phyloP scores from a whole-genome alignment of 768 basidiomycete species.

The Suillus subalutaceus region DNA sequence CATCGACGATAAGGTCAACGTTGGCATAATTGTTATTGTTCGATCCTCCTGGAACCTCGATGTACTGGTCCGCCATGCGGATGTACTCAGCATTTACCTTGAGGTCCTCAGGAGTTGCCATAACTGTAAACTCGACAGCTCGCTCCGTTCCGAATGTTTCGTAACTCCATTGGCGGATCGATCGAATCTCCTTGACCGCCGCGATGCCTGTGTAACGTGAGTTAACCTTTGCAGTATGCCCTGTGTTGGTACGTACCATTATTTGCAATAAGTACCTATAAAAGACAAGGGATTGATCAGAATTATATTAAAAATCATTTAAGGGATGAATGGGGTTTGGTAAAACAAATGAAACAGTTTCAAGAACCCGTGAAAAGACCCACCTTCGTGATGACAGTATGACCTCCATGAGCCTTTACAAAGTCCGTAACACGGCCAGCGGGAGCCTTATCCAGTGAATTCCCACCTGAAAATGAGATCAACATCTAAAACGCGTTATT shows the following conservation, averaged over 20 bases:
- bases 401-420: conserved; percentile 88
- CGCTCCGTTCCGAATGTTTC: conserved; percentile 98
- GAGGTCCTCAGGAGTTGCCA: conserved; percentile 99
- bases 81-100: conserved; percentile 99
- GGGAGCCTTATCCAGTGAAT: conserved; percentile 84
- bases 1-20: conserved; percentile 97
- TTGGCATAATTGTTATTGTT: conserved; percentile 99
- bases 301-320: conserved; percentile 11
- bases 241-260: conserved; percentile 62
- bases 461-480: conserved; percentile 70
- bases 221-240: conserved; percentile 15
- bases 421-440: conserved; percentile 85
- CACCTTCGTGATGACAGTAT: conserved; percentile 98
- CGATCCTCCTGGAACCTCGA: conserved; percentile 96
- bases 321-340: not conserved
- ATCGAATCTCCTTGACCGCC: conserved; percentile 98
- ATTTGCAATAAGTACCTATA: conserved; percentile 95
- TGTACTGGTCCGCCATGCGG: conserved; percentile 98
- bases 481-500: conserved; percentile 17
- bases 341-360: not conserved
- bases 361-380: conserved; percentile 21
- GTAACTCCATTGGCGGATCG: conserved; percentile 99
- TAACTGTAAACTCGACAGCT: conserved; percentile 97
- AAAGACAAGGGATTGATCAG: conserved; percentile 1
- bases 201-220: conserved; percentile 76